Evolutionary conservation across 169 alveolate species (phyloP).

Genomic region (Theileria parva): DNA sequence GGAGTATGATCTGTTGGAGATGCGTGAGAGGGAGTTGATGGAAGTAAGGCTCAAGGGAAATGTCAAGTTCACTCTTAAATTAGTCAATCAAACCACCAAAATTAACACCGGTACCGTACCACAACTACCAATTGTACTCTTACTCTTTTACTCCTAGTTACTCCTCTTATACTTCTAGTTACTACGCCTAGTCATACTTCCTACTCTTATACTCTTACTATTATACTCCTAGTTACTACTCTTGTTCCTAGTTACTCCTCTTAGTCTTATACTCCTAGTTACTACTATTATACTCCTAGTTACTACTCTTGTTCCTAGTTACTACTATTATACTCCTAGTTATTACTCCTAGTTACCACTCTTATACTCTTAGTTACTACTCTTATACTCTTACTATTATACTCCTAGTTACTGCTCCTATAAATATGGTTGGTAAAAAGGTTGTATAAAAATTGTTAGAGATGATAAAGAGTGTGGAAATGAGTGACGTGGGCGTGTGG

Average conservation of each 20-base stretch:
- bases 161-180: too few relatives aligned
- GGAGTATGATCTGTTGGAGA: constrained; percentile 2
- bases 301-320: too few relatives aligned
- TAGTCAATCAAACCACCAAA: background rate
- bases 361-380: constrained; percentile 13
- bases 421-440: too few relatives aligned
- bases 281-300: background rate
- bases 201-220: too few relatives aligned
- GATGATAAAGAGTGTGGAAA: background rate
- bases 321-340: too few relatives aligned
- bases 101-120: constrained; percentile 17
- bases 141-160: too few relatives aligned
- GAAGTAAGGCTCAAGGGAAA: constrained; percentile 8
- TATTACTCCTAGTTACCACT: too few relatives aligned
- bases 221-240: too few relatives aligned
- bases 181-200: too few relatives aligned
- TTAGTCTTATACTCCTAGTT: background rate
- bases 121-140: too few relatives aligned
- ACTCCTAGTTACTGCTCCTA: too few relatives aligned
- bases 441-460: background rate
- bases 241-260: too few relatives aligned
- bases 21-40: background rate
- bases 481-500: constrained; percentile 9
- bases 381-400: background rate
- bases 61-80: constrained; percentile 8